phyloP scores from a whole-genome alignment of 495 filamentous ascomycete species.

The Bathelium albidoporum region DNA sequence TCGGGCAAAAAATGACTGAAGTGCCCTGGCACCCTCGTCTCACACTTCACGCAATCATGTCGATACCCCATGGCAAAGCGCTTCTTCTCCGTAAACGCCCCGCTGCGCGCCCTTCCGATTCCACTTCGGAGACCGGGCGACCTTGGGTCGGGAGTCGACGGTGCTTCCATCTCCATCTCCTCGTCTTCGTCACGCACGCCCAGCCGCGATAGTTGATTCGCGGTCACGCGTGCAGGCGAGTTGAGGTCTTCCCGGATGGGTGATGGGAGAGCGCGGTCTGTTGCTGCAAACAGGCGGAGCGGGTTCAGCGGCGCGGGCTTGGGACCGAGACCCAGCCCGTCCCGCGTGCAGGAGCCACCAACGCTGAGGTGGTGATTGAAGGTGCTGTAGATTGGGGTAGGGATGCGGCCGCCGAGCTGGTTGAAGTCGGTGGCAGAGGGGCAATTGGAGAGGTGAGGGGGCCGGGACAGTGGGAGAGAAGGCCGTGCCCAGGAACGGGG shows the following conservation, averaged over 20 bases:
- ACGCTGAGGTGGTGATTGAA: constrained; percentile 25
- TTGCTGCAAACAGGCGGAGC: constrained; percentile 15
- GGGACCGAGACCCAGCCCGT: constrained; percentile 7
- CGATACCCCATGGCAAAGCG: constrained; percentile 75
- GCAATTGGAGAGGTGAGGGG: constrained; percentile 14
- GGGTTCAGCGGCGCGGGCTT: background rate
- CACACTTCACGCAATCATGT: constrained; percentile 79
- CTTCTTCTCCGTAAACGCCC: constrained; percentile 49
- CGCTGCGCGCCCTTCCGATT: constrained; percentile 37
- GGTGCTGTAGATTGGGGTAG: constrained; percentile 34
- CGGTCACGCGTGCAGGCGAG: constrained; percentile 18
- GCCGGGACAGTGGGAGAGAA: constrained; percentile 7
- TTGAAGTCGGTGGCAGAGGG: constrained; percentile 20
- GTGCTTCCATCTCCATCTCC: constrained; percentile 14
- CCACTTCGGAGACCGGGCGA: constrained; percentile 26
- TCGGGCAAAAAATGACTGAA: constrained; percentile 63
- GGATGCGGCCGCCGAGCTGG: constrained; percentile 30
- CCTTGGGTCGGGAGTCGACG: constrained; percentile 11
- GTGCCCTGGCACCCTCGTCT: constrained; percentile 68
- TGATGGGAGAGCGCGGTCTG: constrained; percentile 53
- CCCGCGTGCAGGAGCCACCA: too few relatives aligned
- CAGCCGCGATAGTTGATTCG: constrained; percentile 22
- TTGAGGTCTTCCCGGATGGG: constrained; percentile 55
- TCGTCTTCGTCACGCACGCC: constrained; percentile 15
- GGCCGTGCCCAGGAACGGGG: constrained; percentile 2